phyloP scores from a whole-genome alignment of 2,329 filamentous ascomycete species.

The Gliomastix tumulicola region DNA sequence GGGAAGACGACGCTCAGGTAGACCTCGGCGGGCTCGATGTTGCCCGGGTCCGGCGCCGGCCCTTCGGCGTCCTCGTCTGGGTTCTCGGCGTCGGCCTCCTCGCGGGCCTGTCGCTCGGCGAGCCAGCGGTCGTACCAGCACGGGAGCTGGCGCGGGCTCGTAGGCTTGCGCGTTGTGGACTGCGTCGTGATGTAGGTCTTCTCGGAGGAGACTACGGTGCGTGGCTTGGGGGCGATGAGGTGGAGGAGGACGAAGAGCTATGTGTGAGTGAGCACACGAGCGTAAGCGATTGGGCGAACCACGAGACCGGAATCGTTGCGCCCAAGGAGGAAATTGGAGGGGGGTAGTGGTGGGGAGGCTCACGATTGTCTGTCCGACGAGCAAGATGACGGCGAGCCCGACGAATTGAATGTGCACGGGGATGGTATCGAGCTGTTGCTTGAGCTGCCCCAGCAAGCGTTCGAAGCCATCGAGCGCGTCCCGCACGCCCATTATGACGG shows the following conservation, averaged over 20 bases:
- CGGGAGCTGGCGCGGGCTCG: slow-evolving; percentile 49
- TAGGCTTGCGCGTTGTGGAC: slow-evolving; percentile 41
- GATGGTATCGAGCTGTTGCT: background rate
- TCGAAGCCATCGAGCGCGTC: too few species aligned
- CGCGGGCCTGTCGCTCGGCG: slow-evolving; percentile 47
- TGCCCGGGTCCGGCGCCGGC: slow-evolving; percentile 38
- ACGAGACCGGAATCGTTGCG: too few species aligned
- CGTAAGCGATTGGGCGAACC: too few species aligned
- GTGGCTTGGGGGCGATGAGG: slow-evolving; percentile 74
- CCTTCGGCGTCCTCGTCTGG: slow-evolving; percentile 5
- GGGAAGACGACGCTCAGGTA: slow-evolving; percentile 89
- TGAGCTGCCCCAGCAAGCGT: background rate
- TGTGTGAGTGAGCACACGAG: slow-evolving; percentile 1
- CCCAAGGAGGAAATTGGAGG: background rate
- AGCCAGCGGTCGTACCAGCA: slow-evolving; percentile 84
- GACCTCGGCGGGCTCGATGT: slow-evolving; percentile 70
- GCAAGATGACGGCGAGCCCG: slow-evolving; percentile 13
- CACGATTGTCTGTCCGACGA: slow-evolving; percentile 30
- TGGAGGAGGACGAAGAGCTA: slow-evolving; percentile 60
- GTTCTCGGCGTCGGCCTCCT: too few species aligned
- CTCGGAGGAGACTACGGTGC: slow-evolving; percentile 66
- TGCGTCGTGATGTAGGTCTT: slow-evolving; percentile 82
- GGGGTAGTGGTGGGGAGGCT: too few species aligned
- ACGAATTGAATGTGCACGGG: background rate
- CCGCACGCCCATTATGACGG: too few species aligned